Conservation (phyloP, 768 basidiomycete genomes). For the Lactifluus rugatus region DNA sequence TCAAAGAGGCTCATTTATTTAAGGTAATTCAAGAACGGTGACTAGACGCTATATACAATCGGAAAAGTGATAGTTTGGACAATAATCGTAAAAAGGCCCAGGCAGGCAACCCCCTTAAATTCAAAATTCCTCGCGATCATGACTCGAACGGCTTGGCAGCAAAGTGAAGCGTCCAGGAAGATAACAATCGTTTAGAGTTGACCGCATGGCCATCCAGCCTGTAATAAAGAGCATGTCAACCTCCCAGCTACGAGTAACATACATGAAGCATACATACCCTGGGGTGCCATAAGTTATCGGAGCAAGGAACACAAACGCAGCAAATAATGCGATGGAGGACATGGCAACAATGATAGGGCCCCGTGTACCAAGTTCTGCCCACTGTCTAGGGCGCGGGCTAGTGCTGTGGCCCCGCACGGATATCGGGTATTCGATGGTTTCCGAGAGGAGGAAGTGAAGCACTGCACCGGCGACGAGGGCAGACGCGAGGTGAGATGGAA, state of each 20-base stretch:
- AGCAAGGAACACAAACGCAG: slow-evolving; percentile 63
- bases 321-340: slow-evolving; percentile 51
- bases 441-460: slow-evolving; percentile 81
- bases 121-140: background rate
- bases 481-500: slow-evolving; percentile 91
- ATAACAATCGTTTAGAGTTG: slow-evolving; percentile 71
- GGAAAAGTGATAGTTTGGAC: background rate
- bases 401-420: slow-evolving; percentile 67
- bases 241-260: slow-evolving; percentile 4
- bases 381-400: slow-evolving; percentile 32
- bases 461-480: slow-evolving; percentile 88
- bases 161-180: slow-evolving; percentile 92
- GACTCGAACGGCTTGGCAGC: slow-evolving; percentile 52
- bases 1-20: background rate
- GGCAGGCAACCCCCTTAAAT: too few relatives aligned
- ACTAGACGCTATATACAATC: background rate
- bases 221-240: slow-evolving; percentile 12
- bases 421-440: slow-evolving; percentile 86
- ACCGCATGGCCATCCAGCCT: slow-evolving; percentile 83
- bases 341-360: slow-evolving; percentile 55
- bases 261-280: slow-evolving; percentile 51
- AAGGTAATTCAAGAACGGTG: background rate
- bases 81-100: background rate
- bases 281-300: slow-evolving; percentile 96
- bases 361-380: slow-evolving; percentile 68